Evolutionary conservation across 1,139 yeast species (phyloP), one percentile per base, ranked within the genome.

Genomic region (Debaryomycetaceae sp.): DNA sequence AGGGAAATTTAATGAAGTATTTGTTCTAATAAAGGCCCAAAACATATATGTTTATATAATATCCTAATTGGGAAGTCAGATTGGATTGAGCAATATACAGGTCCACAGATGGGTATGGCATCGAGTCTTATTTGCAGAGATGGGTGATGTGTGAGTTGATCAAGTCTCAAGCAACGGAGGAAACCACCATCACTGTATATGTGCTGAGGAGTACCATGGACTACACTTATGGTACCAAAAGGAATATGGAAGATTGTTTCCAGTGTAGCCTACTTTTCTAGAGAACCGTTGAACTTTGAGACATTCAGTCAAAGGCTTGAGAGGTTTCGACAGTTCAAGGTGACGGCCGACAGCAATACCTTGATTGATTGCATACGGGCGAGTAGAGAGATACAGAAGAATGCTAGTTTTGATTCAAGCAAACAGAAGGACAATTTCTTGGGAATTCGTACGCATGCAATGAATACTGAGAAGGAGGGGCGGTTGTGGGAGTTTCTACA

Each of bases 271-370:
- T 50, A 39, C 38, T 62, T 64, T 46, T 49, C 61, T 6, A 47
- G 53, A 23, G 38, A 42, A 2, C 71, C 72, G 1, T 52, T 66
- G 34, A 68, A 64, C 46, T 56, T 56, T 46, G 69, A 66, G 43
- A 58, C 63, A 9, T 66, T 57, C 43, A 38, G 42, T 6, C 49
- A 51, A 9, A 47, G 71, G 39, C 35, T 64, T 14, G 44, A 44
- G 5, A 34, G 42, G 24, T 56, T 57, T 35, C 5, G 39, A 13
- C 46, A 37, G 39, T 48, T 6, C 22, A 34, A 24, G 5, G 5
- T 33, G 42, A 34, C 6, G 6, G 29, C 38, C 2, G 38, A 47
- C n/a, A 40, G 50, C 11, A 22, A 22, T 5, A 8, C 56, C 11
- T 46, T 66, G 6, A 38, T 46, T 1, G 69, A 67, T 46, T 59